A percentile compares a stretch with the other conserved stretches of the same genome.
Evolutionary conservation across 768 basidiomycete genomes (phyloP).

Genomic region (Panus rudis): DNA sequence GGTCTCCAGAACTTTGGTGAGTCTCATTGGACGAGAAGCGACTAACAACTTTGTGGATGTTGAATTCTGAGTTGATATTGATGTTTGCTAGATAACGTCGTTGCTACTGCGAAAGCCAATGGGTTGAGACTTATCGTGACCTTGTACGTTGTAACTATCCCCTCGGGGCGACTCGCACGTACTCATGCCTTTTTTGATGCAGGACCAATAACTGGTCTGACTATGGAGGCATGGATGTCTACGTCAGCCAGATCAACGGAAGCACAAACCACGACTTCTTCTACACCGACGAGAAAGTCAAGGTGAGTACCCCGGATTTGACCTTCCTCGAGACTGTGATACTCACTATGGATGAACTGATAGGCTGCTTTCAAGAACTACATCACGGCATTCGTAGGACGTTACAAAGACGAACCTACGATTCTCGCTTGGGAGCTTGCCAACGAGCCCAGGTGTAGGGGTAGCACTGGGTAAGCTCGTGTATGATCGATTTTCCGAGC

Average conservation of each 20-base stretch:
- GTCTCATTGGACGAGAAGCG: not conserved
- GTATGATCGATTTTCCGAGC: no score
- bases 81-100: slow-evolving; percentile 47
- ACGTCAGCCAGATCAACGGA: slow-evolving; percentile 48
- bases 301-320: slow-evolving; percentile 32
- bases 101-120: slow-evolving; percentile 54
- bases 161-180: no score
- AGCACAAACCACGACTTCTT: slow-evolving; percentile 48
- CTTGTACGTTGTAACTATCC: slow-evolving; percentile 31
- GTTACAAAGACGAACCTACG: slow-evolving; percentile 46
- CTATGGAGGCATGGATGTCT: slow-evolving; percentile 66
- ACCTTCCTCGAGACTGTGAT: no score
- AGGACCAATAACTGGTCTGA: slow-evolving; percentile 63
- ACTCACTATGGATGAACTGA: no score
- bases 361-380: slow-evolving; percentile 34
- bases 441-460: slow-evolving; percentile 29
- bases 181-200: no score
- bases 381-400: slow-evolving; percentile 28
- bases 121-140: slow-evolving; percentile 55
- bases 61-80: no score
- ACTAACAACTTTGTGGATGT: no score
- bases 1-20: slow-evolving; percentile 47
- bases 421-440: slow-evolving; percentile 51
- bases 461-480: no score
- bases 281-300: slow-evolving; percentile 48